Evolutionary conservation across 2,329 filamentous ascomycete species (phyloP).

Genomic region (Aspergillus carbonarius): DNA sequence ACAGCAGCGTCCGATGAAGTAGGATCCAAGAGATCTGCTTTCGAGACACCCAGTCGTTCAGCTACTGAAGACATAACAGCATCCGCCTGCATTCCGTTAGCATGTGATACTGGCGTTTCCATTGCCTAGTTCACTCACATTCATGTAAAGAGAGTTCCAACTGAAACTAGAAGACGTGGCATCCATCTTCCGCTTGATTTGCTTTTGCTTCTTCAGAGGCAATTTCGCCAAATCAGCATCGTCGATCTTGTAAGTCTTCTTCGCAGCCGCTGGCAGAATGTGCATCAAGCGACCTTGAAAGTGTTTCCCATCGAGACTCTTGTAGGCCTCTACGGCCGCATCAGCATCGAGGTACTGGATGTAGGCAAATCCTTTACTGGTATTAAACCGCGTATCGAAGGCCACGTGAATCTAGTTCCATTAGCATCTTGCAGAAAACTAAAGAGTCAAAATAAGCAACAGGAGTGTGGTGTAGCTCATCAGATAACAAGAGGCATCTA

Average conservation of each 20-base stretch:
- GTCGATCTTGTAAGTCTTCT: slow-evolving; percentile 77
- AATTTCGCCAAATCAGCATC: slow-evolving; percentile 88
- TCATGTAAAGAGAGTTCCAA: slow-evolving; percentile 99
- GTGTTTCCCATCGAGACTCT: slow-evolving; percentile 74
- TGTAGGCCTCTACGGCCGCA: slow-evolving; percentile 75
- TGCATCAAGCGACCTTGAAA: slow-evolving; percentile 94
- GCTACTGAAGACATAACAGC: slow-evolving; percentile 90
- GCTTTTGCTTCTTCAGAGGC: slow-evolving; percentile 89
- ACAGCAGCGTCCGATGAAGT: slow-evolving; percentile 91
- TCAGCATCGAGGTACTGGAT: slow-evolving; percentile 73
- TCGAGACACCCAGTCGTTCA: slow-evolving; percentile 80
- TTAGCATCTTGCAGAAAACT: slow-evolving; percentile 42
- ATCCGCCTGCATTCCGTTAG: slow-evolving; percentile 55
- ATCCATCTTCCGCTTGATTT: slow-evolving; percentile 80
- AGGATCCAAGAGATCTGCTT: slow-evolving; percentile 90
- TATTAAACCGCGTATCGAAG: slow-evolving; percentile 65
- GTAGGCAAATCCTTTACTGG: slow-evolving; percentile 87
- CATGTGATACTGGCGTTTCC: not conserved
- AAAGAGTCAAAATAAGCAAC: slow-evolving; percentile 26
- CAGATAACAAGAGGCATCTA: slow-evolving; percentile 97
- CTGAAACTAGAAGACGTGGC: slow-evolving; percentile 79
- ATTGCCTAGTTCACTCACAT: slow-evolving; percentile 51
- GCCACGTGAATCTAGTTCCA: slow-evolving; percentile 77
- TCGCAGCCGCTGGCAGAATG: slow-evolving; percentile 79
- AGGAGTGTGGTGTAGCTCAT: slow-evolving; percentile 45